A percentile compares a stretch with the other conserved stretches of the same genome.
phyloP scores from a whole-genome alignment of 139 green algal species.

The Coelastrella sp. region DNA sequence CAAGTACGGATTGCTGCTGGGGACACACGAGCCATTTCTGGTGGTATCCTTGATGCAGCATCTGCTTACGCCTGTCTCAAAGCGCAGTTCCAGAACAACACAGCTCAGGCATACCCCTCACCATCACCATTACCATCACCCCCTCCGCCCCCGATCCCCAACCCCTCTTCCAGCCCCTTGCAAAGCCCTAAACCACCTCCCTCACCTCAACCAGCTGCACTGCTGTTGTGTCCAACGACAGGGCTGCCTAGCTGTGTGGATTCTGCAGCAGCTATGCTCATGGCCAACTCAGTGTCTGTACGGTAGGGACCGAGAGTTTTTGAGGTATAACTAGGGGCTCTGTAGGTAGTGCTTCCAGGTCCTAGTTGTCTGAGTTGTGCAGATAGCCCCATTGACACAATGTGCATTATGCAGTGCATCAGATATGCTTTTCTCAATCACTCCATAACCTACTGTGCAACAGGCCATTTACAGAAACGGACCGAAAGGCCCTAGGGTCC shows the following conservation, averaged over 20 bases:
- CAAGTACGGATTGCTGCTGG: background rate
- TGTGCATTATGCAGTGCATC: no score
- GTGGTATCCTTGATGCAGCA: background rate
- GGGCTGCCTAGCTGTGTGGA: background rate
- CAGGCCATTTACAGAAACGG: no score
- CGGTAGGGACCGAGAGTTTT: background rate
- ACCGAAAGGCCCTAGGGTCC: no score
- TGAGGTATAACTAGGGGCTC: background rate
- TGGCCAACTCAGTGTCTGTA: background rate
- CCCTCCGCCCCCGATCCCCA: background rate
- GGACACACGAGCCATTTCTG: background rate
- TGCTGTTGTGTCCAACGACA: background rate
- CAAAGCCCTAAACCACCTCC: background rate
- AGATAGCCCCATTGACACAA: no score
- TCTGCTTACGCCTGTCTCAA: background rate
- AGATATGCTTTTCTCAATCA: no score
- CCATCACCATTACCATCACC: background rate
- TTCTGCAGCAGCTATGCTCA: background rate
- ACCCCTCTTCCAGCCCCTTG: background rate
- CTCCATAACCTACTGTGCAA: no score
- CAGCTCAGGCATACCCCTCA: no score
- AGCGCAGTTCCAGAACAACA: background rate
- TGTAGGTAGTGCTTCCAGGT: background rate
- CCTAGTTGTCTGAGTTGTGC: no score
- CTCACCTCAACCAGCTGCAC: background rate